Conservation (phyloP, 371 early-diverging fungal species). For the Syncephalis plumigaleata region DNA sequence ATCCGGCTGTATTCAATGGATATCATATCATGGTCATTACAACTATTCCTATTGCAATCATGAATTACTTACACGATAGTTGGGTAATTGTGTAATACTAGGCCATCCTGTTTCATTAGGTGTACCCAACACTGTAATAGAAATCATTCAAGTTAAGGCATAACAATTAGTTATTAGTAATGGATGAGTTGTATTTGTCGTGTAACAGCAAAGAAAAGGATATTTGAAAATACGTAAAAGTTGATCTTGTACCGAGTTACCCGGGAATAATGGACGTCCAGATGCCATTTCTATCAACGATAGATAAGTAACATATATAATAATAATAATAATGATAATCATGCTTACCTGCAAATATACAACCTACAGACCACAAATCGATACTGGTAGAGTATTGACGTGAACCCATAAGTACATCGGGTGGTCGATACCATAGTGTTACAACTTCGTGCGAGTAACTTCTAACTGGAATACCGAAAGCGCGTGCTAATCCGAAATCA, state of each 20-base stretch:
- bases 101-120: conserved; percentile 87
- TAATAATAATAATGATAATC: not conserved
- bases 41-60: conserved; percentile 3
- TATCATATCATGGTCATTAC: conserved; percentile 13
- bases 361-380: conserved; percentile 99
- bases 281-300: conserved; percentile 50
- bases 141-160: conserved; percentile 7
- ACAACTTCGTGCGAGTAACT: conserved; percentile 96
- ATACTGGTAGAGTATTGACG: conserved; percentile 94
- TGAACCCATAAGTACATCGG: conserved; percentile 98
- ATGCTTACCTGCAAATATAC: conserved; percentile 74
- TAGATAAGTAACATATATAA: conserved; percentile 3
- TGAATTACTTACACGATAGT: conserved; percentile 36
- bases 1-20: conserved; percentile 20
- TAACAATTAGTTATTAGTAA: not conserved
- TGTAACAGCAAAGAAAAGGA: conserved; percentile 12
- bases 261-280: conserved; percentile 93
- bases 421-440: conserved; percentile 91
- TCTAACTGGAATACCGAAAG: conserved; percentile 92
- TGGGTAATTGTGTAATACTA: conserved; percentile 77
- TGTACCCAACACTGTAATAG: conserved; percentile 56
- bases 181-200: not conserved
- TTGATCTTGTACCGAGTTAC: conserved; percentile 79
- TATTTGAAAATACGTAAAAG: conserved; percentile 70
- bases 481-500: conserved; percentile 95